phyloP scores from a whole-genome alignment of 1,284 basidiomycete species.

The Pyrrhoderma lamaoense region DNA sequence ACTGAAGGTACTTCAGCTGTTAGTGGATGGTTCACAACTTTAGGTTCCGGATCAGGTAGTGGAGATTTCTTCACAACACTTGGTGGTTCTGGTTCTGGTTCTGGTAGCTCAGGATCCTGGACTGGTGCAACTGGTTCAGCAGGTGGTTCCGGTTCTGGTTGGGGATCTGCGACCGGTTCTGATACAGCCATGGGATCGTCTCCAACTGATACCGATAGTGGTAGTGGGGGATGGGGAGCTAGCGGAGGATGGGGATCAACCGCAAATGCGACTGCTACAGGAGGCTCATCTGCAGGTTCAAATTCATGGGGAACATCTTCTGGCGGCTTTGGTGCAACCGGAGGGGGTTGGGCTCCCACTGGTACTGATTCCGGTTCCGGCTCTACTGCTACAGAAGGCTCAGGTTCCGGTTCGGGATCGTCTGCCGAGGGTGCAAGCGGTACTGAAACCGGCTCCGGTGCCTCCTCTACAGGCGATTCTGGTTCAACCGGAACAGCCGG shows the following conservation, averaged over 20 bases:
- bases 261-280: not conserved
- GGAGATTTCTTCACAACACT: too few relatives aligned
- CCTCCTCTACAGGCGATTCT: not conserved
- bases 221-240: not conserved
- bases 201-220: not conserved
- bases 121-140: constrained; percentile 1
- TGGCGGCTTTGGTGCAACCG: not conserved
- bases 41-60: not conserved
- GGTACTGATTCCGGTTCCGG: not conserved
- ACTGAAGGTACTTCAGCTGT: not conserved
- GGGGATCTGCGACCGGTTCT: not conserved
- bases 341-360: not conserved
- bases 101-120: not conserved
- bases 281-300: not conserved
- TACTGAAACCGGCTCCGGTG: not conserved
- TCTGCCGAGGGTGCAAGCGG: too few relatives aligned
- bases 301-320: not conserved
- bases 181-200: not conserved
- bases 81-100: not conserved
- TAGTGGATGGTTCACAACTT: not conserved
- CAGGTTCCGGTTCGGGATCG: not conserved
- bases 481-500: not conserved
- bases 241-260: not conserved
- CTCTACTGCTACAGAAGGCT: not conserved
- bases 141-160: not conserved